A percentile compares a stretch with the other conserved stretches of the same genome.
Evolutionary conservation across 2,329 filamentous ascomycete species (phyloP).

Genomic region (Trichoderma koningii): DNA sequence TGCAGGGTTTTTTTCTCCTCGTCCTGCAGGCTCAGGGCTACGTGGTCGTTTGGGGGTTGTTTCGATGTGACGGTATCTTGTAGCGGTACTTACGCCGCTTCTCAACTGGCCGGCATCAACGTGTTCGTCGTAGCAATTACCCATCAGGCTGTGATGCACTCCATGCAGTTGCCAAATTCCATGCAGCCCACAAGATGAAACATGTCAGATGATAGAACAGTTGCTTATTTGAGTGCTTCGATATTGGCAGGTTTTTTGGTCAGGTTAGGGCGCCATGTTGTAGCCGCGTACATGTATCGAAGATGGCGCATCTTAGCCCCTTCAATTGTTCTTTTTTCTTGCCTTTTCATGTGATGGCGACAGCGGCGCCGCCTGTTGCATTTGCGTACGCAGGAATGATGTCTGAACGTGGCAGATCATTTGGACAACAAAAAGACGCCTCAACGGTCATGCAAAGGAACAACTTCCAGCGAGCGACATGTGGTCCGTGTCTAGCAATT

Average conservation of each 20-base stretch:
- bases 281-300: not conserved
- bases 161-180: not conserved
- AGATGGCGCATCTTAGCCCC: not conserved
- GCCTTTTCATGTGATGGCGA: constrained; percentile 1
- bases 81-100: not conserved
- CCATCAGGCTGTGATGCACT: not conserved
- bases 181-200: not conserved
- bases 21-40: constrained; percentile 12
- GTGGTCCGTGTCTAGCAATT: no score
- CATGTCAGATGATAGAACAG: not conserved
- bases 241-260: not conserved
- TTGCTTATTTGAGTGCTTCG: not conserved
- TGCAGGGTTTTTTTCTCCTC: not conserved
- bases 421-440: no score
- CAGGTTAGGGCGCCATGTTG: constrained; percentile 14
- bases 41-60: constrained; percentile 9
- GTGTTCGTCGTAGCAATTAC: not conserved
- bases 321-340: not conserved
- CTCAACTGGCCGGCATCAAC: not conserved
- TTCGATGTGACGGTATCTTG: not conserved
- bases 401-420: not conserved
- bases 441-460: no score
- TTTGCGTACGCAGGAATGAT: not conserved
- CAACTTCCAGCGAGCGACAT: no score
- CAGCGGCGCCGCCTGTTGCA: not conserved